Evolutionary conservation across 2,329 filamentous ascomycete species (phyloP).

Genomic region (Arthrobotrys sphaeroides): DNA sequence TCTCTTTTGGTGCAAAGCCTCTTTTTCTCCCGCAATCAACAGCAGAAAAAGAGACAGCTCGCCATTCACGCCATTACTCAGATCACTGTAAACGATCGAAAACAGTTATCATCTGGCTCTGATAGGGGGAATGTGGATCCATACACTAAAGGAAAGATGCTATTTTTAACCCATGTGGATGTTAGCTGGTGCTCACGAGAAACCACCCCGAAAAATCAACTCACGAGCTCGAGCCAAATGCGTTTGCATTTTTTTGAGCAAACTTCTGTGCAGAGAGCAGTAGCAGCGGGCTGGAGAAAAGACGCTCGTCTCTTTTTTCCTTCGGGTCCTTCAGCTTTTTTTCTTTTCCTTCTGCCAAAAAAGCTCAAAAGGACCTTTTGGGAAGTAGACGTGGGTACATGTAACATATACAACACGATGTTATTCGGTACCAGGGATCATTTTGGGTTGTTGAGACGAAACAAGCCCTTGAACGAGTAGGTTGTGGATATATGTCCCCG

Average conservation of each 20-base stretch:
- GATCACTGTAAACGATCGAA: background rate
- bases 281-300: background rate
- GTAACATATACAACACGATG: constrained; percentile 50
- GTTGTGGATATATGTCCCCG: constrained; percentile 35
- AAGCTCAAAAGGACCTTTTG: constrained; percentile 37
- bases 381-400: constrained; percentile 42
- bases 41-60: constrained; percentile 17
- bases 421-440: constrained; percentile 52
- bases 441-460: constrained; percentile 54
- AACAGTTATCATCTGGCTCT: constrained; percentile 9
- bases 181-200: constrained; percentile 30
- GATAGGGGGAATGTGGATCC: constrained; percentile 47
- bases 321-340: constrained; percentile 1
- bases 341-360: constrained; percentile 31
- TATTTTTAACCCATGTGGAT: constrained; percentile 37
- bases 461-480: constrained; percentile 13
- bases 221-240: constrained; percentile 7
- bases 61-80: constrained; percentile 19
- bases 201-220: constrained; percentile 14
- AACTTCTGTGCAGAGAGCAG: constrained; percentile 20
- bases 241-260: constrained; percentile 4
- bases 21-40: constrained; percentile 27
- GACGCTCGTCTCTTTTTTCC: constrained; percentile 11
- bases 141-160: constrained; percentile 16
- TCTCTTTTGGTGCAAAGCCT: constrained; percentile 21